phyloP scores from a whole-genome alignment of 495 filamentous ascomycete genomes.

The Neurospora tetraspora region DNA sequence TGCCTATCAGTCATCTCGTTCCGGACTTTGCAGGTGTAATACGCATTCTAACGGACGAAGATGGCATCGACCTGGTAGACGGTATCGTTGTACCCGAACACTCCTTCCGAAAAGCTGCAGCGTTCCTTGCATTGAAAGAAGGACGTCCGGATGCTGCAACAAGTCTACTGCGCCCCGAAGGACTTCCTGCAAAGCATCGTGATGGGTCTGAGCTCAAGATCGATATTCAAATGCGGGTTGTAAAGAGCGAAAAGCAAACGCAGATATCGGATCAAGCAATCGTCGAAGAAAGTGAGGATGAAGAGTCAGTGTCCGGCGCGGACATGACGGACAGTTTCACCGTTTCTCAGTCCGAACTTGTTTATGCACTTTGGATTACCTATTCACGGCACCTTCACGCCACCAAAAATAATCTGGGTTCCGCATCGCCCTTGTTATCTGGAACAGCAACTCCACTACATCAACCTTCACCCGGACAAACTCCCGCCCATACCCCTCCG shows the following conservation, averaged over 20 bases:
- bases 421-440: conserved; percentile 48
- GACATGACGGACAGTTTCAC: conserved; percentile 18
- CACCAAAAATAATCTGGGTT: conserved; percentile 43
- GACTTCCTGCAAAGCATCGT: conserved; percentile 74
- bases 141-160: conserved; percentile 65
- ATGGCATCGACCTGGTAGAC: conserved; percentile 70
- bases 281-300: conserved; percentile 41
- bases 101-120: conserved; percentile 82
- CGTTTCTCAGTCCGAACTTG: conserved; percentile 55
- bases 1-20: conserved; percentile 67
- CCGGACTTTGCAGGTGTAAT: conserved; percentile 81
- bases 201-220: conserved; percentile 87
- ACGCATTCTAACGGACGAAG: conserved; percentile 72
- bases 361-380: conserved; percentile 94
- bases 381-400: conserved; percentile 90
- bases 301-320: conserved; percentile 23
- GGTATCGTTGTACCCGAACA: conserved; percentile 97
- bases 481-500: conserved; percentile 38
- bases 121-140: conserved; percentile 70
- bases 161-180: conserved; percentile 68
- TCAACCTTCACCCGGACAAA: conserved; percentile 71
- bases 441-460: conserved; percentile 55
- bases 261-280: conserved; percentile 32
- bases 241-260: conserved; percentile 64
- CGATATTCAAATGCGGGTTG: conserved; percentile 91